Conservation (phyloP, 2,329 filamentous ascomycete species). For the Tympanopsis confertula region DNA sequence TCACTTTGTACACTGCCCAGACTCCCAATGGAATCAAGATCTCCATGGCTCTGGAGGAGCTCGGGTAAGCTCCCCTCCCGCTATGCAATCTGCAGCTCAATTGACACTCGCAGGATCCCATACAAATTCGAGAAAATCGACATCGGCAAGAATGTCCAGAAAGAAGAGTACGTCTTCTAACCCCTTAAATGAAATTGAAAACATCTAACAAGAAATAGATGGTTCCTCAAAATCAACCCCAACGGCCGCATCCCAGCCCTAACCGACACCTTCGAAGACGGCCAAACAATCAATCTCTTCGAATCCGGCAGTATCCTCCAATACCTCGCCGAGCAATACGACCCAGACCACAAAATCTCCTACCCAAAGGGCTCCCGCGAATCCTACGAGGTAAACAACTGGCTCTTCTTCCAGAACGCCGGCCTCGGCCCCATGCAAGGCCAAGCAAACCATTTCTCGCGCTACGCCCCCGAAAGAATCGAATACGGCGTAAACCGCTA, state of each 20-base stretch:
- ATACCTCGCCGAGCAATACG: constrained; percentile 74
- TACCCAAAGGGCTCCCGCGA: constrained; percentile 65
- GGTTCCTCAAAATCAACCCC: constrained; percentile 86
- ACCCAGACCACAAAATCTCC: constrained; percentile 70
- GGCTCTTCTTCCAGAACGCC: constrained; percentile 70
- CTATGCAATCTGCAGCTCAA: not conserved
- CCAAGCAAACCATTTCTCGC: constrained; percentile 72
- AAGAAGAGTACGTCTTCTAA: constrained; percentile 22
- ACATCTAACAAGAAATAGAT: constrained; percentile 20
- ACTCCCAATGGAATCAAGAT: constrained; percentile 89
- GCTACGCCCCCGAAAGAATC: constrained; percentile 74
- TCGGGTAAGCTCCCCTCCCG: constrained; percentile 40
- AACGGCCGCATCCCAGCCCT: constrained; percentile 85
- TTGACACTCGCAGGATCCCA: constrained; percentile 33
- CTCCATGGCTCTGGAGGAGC: constrained; percentile 75
- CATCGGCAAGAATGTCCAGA: constrained; percentile 65
- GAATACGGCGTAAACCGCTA: constrained; percentile 75
- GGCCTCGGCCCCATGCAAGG: constrained; percentile 75
- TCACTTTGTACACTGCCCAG: constrained; percentile 70
- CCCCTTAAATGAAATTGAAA: not conserved
- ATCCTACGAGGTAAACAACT: constrained; percentile 69
- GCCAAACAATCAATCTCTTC: constrained; percentile 64
- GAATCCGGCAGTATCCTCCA: constrained; percentile 76
- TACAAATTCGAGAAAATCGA: constrained; percentile 62
- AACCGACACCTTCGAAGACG: constrained; percentile 67